Percentiles rank a stretch among this genome's conserved stretches.
Conservation (phyloP, 2,329 filamentous ascomycete species). For the Zymoseptoria crescenta region DNA sequence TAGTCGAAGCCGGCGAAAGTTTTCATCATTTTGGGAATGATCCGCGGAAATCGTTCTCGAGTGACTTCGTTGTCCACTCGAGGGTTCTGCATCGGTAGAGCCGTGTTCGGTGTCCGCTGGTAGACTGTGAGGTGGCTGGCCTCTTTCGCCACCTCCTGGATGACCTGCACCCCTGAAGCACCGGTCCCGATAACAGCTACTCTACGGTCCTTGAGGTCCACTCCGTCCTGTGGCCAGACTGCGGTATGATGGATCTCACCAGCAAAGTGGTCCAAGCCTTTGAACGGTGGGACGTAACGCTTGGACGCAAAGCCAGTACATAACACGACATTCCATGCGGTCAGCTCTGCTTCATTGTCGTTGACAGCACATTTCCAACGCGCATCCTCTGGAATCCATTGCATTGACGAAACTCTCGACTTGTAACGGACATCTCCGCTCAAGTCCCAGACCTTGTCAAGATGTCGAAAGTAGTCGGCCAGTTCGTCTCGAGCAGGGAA, state of each 20-base stretch:
- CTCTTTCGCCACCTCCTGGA: conserved; percentile 21
- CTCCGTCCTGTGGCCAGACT: conserved; percentile 25
- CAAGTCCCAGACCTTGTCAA: conserved; percentile 47
- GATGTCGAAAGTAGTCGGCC: conserved; percentile 49
- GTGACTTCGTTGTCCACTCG: neutral
- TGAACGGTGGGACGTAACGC: conserved; percentile 29
- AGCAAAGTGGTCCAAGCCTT: conserved; percentile 29
- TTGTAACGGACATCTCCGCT: conserved; percentile 52
- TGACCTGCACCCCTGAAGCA: conserved; percentile 33
- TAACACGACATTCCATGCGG: neutral
- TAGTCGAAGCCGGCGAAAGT: conserved; percentile 32
- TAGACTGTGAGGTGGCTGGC: conserved; percentile 45
- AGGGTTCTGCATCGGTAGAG: conserved; percentile 33
- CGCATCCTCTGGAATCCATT: conserved; percentile 41
- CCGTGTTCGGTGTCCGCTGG: conserved; percentile 57
- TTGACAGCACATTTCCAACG: conserved; percentile 1
- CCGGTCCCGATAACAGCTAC: conserved; percentile 37
- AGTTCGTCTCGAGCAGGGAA: conserved; percentile 32
- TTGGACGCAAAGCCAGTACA: conserved; percentile 31
- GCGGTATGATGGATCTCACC: conserved; percentile 34
- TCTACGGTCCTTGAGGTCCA: conserved; percentile 27
- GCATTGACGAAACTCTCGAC: conserved; percentile 45
- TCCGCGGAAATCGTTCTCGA: conserved; percentile 31
- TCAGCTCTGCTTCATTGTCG: neutral
- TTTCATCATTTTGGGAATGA: conserved; percentile 44